phyloP scores from a whole-genome alignment of 192 early-diverging fungal genomes.

The Helicostylum pulchrum region DNA sequence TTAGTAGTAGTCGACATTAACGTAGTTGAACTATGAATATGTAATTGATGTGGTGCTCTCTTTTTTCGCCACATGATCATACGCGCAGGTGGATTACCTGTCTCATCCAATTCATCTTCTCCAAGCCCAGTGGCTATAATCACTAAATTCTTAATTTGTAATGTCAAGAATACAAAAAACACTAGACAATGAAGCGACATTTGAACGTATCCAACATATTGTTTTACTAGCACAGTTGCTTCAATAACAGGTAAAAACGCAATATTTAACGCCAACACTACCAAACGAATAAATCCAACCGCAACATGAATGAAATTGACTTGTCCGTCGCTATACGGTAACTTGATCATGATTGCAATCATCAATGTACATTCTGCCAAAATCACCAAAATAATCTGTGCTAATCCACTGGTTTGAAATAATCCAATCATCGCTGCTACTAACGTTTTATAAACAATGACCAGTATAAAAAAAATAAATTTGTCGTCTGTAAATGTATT shows the following conservation, averaged over 20 bases:
- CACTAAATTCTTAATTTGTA: conserved; percentile 27
- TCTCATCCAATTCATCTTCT: conserved; percentile 17
- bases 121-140: conserved; percentile 16
- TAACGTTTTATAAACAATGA: conserved; percentile 30
- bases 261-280: conserved; percentile 38
- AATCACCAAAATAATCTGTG: conserved; percentile 42
- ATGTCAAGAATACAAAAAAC: conserved; percentile 40
- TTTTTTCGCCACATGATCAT: conserved; percentile 8
- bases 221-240: conserved; percentile 21
- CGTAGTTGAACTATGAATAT: neutral
- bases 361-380: conserved; percentile 39
- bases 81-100: neutral
- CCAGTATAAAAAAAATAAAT: conserved; percentile 22
- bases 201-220: conserved; percentile 43
- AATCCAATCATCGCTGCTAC: conserved; percentile 37
- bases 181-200: conserved; percentile 40
- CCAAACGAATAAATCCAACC: conserved; percentile 30
- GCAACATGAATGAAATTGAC: conserved; percentile 40
- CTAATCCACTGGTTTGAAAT: conserved; percentile 40
- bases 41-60: neutral
- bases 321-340: conserved; percentile 36
- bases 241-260: conserved; percentile 30
- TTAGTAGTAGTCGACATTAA: neutral
- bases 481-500: conserved; percentile 38
- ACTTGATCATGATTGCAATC: conserved; percentile 38